Evolutionary conservation across 2,329 filamentous ascomycete genomes (phyloP).

Genomic region (Periconia macrospinosa): DNA sequence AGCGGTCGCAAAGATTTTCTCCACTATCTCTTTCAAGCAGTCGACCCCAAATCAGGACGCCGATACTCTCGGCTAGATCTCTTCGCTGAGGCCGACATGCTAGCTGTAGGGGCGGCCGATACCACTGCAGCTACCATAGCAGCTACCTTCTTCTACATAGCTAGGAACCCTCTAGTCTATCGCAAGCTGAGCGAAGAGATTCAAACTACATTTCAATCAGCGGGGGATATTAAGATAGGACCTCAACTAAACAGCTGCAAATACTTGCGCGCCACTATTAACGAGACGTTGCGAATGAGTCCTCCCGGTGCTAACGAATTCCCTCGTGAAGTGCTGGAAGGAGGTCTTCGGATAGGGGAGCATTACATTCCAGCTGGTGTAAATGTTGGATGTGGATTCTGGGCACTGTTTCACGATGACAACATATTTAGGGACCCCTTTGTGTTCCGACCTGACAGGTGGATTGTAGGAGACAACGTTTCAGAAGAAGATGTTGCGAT

Average conservation of each 20-base stretch:
- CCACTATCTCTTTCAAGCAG: constrained; percentile 42
- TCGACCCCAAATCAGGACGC: constrained; percentile 42
- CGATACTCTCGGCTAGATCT: constrained; percentile 34
- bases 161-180: constrained; percentile 1
- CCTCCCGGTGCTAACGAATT: constrained; percentile 8
- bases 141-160: constrained; percentile 10
- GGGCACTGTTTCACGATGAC: constrained; percentile 8
- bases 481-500: constrained; percentile 1
- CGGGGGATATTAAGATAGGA: constrained; percentile 4
- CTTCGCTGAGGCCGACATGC: constrained; percentile 17
- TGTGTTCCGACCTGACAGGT: constrained; percentile 9
- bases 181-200: constrained; percentile 7
- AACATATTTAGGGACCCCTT: constrained; percentile 5
- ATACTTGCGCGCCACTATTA: constrained; percentile 11
- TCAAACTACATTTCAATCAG: constrained; percentile 1
- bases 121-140: constrained; percentile 3
- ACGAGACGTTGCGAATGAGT: constrained; percentile 6
- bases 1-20: constrained; percentile 34
- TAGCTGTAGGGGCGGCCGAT: constrained; percentile 9
- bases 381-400: constrained; percentile 13
- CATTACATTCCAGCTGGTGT: constrained; percentile 13
- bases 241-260: constrained; percentile 3
- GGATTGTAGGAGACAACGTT: constrained; percentile 1
- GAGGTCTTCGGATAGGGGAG: constrained; percentile 15
- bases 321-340: constrained; percentile 8